Evolutionary conservation across 2,329 filamentous ascomycete species (phyloP), one percentile per base, ranked within the genome.

Genomic region (Teratosphaeria zuluensis): DNA sequence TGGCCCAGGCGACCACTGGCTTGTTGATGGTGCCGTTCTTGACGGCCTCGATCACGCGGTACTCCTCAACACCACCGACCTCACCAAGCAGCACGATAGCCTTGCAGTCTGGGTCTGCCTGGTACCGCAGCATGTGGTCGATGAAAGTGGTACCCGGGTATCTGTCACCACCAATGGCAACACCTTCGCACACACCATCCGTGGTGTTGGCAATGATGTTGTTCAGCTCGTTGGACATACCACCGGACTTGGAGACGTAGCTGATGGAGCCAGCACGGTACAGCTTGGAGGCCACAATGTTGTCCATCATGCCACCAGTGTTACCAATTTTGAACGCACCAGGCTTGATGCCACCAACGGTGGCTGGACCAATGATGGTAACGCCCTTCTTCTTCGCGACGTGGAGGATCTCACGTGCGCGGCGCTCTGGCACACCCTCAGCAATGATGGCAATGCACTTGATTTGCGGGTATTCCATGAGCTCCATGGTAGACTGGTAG

Each of bases 301-400:
- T 99, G 85, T 99, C 94, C 94, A 99, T 99, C 94, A 99, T 99
- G 78, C 94, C 94, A 84, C 94, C 94, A 71, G 94, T 99, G 85
- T 99, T 99, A 76, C 94, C 94, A 66, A 99, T 99, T 86, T 97
- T 99, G 89, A 92, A 99, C 76, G 89, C 90, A 77, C 94, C 94
- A 63, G 94, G 94, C 86, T 97, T 99, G 81, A 99, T 97, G 72
- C 94, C 94, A 85, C 94, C 94, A 64, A 99, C 94, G 58, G 94
- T 99, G 70, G 94, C 94, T 65, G 94, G 94, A 66, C 94, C 94
- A 73, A 99, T 96, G 77, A 99, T 99, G 77, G 92, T 96, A 75
- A 99, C 88, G 64, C 92, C 92, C 88, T 97, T 99, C 85, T 96
- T 92, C 81, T 94, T 84, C 67, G 94, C 94, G 68, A 95, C 87